A percentile compares a stretch with the other conserved stretches of the same genome.
Evolutionary conservation across 2,329 filamentous ascomycete genomes (phyloP).

Genomic region (Colletotrichum viniferum): DNA sequence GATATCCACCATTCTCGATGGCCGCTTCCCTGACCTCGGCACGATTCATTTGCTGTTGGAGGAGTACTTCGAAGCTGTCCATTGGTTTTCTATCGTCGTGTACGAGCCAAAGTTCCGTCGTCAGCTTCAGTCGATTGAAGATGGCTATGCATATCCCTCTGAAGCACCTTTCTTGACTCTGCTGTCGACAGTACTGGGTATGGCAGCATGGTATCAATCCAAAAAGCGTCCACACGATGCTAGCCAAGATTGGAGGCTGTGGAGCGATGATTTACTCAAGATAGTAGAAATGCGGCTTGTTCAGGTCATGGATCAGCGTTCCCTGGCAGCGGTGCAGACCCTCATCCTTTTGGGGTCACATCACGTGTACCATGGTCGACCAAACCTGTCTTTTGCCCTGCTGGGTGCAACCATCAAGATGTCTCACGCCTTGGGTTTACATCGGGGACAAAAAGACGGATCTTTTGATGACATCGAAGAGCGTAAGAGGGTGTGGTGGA

Average conservation of each 20-base stretch:
- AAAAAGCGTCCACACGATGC: background rate
- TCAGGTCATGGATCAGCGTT: background rate
- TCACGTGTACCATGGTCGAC: background rate
- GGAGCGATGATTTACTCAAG: background rate
- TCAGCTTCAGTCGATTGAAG: background rate
- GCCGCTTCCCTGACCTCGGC: background rate
- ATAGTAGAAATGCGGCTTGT: background rate
- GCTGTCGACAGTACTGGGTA: background rate
- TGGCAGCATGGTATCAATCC: background rate
- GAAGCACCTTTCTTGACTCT: background rate
- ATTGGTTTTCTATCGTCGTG: background rate
- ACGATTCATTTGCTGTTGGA: background rate
- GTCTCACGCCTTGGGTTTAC: background rate
- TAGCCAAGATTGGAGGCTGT: background rate
- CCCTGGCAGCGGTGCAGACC: background rate
- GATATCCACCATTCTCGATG: background rate
- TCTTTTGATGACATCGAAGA: background rate
- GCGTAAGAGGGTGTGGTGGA: background rate
- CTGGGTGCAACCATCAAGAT: background rate
- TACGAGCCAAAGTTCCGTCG: background rate
- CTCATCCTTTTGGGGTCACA: background rate
- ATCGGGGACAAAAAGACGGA: background rate
- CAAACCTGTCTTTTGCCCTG: background rate
- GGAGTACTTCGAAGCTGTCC: background rate
- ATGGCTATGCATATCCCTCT: background rate